phyloP scores from a whole-genome alignment of 2,329 filamentous ascomycete species.

The Trichoderma sp. region DNA sequence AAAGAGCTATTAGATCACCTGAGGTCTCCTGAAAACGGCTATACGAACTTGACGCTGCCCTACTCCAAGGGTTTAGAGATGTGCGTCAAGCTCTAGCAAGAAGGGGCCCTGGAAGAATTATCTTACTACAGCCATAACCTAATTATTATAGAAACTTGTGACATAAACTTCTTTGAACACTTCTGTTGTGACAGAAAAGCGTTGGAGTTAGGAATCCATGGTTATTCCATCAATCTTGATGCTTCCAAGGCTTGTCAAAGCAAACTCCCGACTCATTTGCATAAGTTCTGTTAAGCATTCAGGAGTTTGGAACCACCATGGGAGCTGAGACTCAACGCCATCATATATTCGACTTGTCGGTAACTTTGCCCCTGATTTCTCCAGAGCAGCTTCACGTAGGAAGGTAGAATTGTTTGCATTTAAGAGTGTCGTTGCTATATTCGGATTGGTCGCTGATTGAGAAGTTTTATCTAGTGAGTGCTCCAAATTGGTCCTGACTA shows the following conservation, averaged over 20 bases:
- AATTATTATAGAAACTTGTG: not conserved
- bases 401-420: not conserved
- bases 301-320: not conserved
- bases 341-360: not conserved
- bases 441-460: too few relatives aligned
- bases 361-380: not conserved
- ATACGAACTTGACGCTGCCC: conserved; percentile 39
- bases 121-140: not conserved
- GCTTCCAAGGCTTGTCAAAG: not conserved
- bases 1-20: conserved; percentile 48
- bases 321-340: not conserved
- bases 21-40: conserved; percentile 44
- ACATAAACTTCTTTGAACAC: not conserved
- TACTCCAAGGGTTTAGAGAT: conserved; percentile 34
- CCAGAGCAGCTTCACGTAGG: not conserved
- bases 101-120: not conserved
- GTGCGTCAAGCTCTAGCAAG: conserved; percentile 21
- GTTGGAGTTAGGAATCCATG: too few relatives aligned
- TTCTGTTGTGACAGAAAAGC: not conserved
- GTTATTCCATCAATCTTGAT: not conserved
- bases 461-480: not conserved
- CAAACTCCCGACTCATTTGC: not conserved
- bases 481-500: not conserved
- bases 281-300: not conserved
- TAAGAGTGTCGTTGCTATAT: not conserved